phyloP scores from a whole-genome alignment of 345 rosid genomes.

The Limnanthes douglasii region DNA sequence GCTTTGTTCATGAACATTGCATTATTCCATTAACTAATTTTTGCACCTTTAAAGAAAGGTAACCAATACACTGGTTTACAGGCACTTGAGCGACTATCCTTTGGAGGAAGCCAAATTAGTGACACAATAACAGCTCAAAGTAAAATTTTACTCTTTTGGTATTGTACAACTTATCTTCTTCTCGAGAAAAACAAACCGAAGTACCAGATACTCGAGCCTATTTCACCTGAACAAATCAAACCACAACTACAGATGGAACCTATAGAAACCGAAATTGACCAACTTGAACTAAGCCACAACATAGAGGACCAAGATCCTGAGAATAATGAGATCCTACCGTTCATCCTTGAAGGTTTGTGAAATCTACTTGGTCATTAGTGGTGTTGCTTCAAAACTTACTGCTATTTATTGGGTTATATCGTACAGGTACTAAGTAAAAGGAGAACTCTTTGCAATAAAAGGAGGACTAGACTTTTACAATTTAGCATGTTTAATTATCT shows the following conservation, averaged over 20 bases:
- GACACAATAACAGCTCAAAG: slow-evolving; percentile 69
- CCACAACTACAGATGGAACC: slow-evolving; percentile 26
- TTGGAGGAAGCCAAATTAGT: slow-evolving; percentile 46
- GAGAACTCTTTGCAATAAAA: no score
- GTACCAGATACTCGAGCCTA: slow-evolving; percentile 64
- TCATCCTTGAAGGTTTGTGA: slow-evolving; percentile 97
- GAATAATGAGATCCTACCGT: slow-evolving; percentile 35
- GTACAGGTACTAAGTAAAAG: no score
- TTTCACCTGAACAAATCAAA: slow-evolving; percentile 14
- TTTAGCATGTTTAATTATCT: no score
- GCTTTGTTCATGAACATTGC: no score
- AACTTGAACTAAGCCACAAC: slow-evolving; percentile 21
- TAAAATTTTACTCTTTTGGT: slow-evolving; percentile 76
- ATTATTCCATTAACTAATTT: no score
- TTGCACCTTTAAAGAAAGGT: no score
- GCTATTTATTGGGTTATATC: no score
- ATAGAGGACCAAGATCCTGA: slow-evolving; percentile 20
- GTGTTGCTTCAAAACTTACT: no score
- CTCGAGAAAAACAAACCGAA: slow-evolving; percentile 76
- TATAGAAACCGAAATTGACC: slow-evolving; percentile 8
- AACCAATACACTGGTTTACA: no score
- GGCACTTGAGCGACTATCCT: slow-evolving; percentile 77
- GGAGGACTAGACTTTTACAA: no score
- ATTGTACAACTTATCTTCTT: slow-evolving; percentile 69
- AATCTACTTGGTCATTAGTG: no score